Evolutionary conservation across 441 rosid genomes (phyloP).

Genomic region (Erodium trifolium): DNA sequence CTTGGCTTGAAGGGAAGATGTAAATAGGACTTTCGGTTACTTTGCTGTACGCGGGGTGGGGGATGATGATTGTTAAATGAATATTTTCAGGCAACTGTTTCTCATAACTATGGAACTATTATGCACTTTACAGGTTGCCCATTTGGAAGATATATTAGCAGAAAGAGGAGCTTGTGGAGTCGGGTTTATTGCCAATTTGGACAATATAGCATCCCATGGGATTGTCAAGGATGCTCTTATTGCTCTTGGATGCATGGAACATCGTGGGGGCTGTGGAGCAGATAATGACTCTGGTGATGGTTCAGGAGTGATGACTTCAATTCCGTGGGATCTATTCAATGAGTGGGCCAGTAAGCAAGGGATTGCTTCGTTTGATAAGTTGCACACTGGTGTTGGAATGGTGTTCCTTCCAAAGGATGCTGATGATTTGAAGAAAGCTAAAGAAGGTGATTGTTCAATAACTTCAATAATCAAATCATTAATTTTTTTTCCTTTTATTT

Average conservation of each 20-base stretch:
- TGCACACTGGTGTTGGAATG: slow-evolving; percentile 96
- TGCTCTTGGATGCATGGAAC: slow-evolving; percentile 99
- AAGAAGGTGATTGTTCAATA: slow-evolving; percentile 52
- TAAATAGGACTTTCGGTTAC: background rate
- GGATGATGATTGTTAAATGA: background rate
- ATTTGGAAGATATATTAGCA: slow-evolving; percentile 76
- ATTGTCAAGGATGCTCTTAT: slow-evolving; percentile 73
- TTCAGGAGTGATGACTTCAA: slow-evolving; percentile 91
- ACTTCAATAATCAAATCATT: slow-evolving; percentile 5
- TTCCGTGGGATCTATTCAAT: slow-evolving; percentile 87
- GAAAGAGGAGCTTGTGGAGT: slow-evolving; percentile 99
- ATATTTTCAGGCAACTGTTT: slow-evolving; percentile 6
- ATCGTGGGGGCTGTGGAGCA: slow-evolving; percentile 99
- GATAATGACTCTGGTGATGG: slow-evolving; percentile 99
- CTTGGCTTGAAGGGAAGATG: background rate
- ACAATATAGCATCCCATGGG: slow-evolving; percentile 75
- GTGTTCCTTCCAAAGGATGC: slow-evolving; percentile 79
- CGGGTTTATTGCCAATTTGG: slow-evolving; percentile 94
- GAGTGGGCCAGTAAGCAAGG: slow-evolving; percentile 82
- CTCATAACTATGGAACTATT: background rate
- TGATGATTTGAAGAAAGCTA: slow-evolving; percentile 54
- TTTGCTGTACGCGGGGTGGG: background rate
- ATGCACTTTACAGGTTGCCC: slow-evolving; percentile 47
- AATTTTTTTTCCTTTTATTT: background rate
- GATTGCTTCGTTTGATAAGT: slow-evolving; percentile 64